A percentile compares a stretch with the other conserved stretches of the same genome.
These are phyloP conservation scores for Colletotrichum lini DNA, from an alignment of 2,329 filamentous ascomycete genomes.

Conservation along the genomic window DNA sequence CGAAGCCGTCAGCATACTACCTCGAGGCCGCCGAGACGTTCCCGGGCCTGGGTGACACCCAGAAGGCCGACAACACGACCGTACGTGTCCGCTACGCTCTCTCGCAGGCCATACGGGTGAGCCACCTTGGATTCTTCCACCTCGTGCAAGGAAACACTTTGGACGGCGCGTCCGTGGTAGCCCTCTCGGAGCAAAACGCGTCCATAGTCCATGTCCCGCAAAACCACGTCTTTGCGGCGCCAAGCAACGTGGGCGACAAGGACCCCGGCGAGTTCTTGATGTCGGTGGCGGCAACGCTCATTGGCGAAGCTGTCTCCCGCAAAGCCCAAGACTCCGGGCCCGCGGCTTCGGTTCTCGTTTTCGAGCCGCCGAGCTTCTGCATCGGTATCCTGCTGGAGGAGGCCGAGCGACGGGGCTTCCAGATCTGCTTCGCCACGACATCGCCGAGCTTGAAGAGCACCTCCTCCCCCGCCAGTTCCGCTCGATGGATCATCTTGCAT, in stretches of 20 bases:
- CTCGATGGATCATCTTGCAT: conserved; percentile 12
- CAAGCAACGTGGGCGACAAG: not conserved
- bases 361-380: too few relatives aligned
- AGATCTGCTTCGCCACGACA: too few relatives aligned
- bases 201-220: conserved; percentile 9
- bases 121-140: conserved; percentile 12
- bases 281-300: not conserved
- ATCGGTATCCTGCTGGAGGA: too few relatives aligned
- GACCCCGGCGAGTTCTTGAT: not conserved
- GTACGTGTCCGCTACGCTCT: not conserved
- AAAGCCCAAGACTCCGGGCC: too few relatives aligned
- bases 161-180: not conserved
- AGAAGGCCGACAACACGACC: not conserved
- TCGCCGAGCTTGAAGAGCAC: too few relatives aligned
- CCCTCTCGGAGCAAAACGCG: conserved; percentile 17
- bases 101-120: conserved; percentile 1
- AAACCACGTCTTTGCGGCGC: not conserved
- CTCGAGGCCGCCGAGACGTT: not conserved
- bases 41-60: not conserved
- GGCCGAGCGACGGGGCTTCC: too few relatives aligned
- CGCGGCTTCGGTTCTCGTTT: too few relatives aligned
- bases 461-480: not conserved
- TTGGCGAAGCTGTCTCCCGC: too few relatives aligned
- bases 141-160: not conserved
- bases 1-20: not conserved